phyloP scores from a whole-genome alignment of 305 asterid species.

The Andrographis paniculata region DNA sequence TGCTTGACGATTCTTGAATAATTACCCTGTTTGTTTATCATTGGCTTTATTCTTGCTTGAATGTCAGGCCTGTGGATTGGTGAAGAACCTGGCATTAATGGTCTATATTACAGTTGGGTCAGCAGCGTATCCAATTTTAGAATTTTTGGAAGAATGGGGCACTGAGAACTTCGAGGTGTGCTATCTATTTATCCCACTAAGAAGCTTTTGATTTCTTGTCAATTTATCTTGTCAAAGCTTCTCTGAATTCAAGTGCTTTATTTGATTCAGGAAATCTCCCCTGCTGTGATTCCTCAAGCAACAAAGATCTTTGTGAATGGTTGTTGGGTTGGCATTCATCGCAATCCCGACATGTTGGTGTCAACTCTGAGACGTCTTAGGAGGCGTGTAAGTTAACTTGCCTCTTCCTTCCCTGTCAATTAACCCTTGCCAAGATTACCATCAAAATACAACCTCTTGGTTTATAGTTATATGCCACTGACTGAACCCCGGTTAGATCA shows the following conservation, averaged over 20 bases:
- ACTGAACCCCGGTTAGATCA: no score
- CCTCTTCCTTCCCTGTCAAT: no score
- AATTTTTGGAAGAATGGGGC: slow-evolving; percentile 98
- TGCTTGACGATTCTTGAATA: no score
- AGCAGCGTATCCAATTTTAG: slow-evolving; percentile 93
- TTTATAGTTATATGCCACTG: no score
- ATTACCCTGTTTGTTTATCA: no score
- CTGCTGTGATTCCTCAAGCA: slow-evolving; percentile 93
- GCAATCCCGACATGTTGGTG: slow-evolving; percentile 96
- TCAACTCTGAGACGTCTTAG: slow-evolving; percentile 80
- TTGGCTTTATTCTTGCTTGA: no score
- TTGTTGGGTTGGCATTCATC: slow-evolving; percentile 96
- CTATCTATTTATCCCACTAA: no score
- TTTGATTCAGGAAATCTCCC: slow-evolving; percentile 85
- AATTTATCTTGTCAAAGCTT: not conserved
- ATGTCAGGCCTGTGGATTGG: slow-evolving; percentile 87
- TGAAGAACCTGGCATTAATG: slow-evolving; percentile 98
- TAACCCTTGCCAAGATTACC: no score
- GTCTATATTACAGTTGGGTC: slow-evolving; percentile 96
- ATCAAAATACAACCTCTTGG: no score
- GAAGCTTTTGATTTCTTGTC: slow-evolving; percentile 13
- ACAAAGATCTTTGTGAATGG: slow-evolving; percentile 98
- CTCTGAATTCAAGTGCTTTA: not conserved
- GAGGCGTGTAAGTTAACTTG: no score
- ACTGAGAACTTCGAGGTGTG: slow-evolving; percentile 99